Base-by-base conservation (phyloP, 192 early-diverging fungal species). In the Polychytrium aggregatum region DNA sequence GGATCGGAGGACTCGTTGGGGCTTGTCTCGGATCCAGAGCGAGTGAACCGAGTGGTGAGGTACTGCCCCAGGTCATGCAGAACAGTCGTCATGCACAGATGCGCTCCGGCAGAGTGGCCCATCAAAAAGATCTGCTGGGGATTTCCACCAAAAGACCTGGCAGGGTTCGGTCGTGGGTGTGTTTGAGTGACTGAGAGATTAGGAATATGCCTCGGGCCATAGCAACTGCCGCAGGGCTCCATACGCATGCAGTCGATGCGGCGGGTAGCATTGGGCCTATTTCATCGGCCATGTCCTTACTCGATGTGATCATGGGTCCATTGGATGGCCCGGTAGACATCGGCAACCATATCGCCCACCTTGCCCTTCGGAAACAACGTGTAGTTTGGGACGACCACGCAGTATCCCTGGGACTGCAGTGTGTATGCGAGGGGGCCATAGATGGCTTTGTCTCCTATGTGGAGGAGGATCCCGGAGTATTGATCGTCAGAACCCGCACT, bases 41-140 rank as follows among this genome's bases (percentile, higher is more conserved):
- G n/a, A n/a, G n/a, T n/a, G n/a, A n/a, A n/a, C n/a, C n/a, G n/a
- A n/a, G n/a, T n/a, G n/a, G n/a, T n/a, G n/a, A n/a, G n/a, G n/a
- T n/a, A n/a, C n/a, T 47, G n/a, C 28, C 65, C 33, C 5, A 48
- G 24, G 25, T 45, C 37, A 33, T 56, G 59, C 8, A 70, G 26
- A 18, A 70, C 50, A 11, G 61, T 50, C 16, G 63, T n/a, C 35
- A 53, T 48, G 27, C 29, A 44, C 13, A 71, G 44, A 40, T 71
- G 68, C 14, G 62, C 65, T 25, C 68, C 68, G 3, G 65, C 68
- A 18, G 46, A 37, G 41, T 69, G 62, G 3, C 68, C 65, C 59
- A 71, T 61, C 25, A 69, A 27, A 30, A 37, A 28, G 44, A 71
- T 65, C 10, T 70, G 39, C 17, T 24, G 21, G 5, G 50, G 37